Base-by-base conservation (phyloP, 2,329 filamentous ascomycete genomes). In the Exophiala lecanii-corni region DNA sequence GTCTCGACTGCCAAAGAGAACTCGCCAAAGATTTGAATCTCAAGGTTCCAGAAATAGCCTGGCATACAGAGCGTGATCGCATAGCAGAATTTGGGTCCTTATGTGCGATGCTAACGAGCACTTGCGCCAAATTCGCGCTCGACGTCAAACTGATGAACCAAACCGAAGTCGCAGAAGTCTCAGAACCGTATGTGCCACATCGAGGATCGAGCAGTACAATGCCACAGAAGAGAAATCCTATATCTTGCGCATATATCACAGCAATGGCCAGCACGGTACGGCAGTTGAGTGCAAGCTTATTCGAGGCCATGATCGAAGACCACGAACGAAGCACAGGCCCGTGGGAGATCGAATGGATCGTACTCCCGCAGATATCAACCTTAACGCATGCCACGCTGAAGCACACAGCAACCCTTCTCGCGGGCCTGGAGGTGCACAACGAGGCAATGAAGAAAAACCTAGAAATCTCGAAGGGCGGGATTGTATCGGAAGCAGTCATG, bases 261-360 rank as follows among this genome's bases (percentile, higher is more conserved):
- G 75, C 75, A 1, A 69, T 71, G 4, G 73, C 73, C 1, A 76
- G 76, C 50, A 63, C 76, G 9, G 61, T 78, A 0, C 65, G 74
- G 5, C 69, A 73, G 0, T 70, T 78, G 43, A 73, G 74, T 0
- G 64, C 70, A 0, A 60, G 78, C 3, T 70, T 72, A 1, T 66
- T 78, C 2, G 75, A 79, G 49, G 73, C 66, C 2, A 77, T 79
- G 75, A 71, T 79, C 0, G 68, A 69, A 1, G 76, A 78, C 50
- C 78, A 78, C 42, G 76, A 79, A 54, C 69, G 76, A 1, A 74
- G 74, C 2, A 75, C 72, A 3, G 75, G 76, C 0, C 75, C 75
- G 0, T 79, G 76, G 76, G 74, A 79, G 59, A 60, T 79, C 5
- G 76, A 79, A 51, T 79, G 75, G 75, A 69, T 72, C 6, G 73